A percentile compares a stretch with the other conserved stretches of the same genome.
These are phyloP conservation scores for Setomelanomma holmii DNA, from an alignment of 2,329 filamentous ascomycete genomes.

Conservation along the genomic window DNA sequence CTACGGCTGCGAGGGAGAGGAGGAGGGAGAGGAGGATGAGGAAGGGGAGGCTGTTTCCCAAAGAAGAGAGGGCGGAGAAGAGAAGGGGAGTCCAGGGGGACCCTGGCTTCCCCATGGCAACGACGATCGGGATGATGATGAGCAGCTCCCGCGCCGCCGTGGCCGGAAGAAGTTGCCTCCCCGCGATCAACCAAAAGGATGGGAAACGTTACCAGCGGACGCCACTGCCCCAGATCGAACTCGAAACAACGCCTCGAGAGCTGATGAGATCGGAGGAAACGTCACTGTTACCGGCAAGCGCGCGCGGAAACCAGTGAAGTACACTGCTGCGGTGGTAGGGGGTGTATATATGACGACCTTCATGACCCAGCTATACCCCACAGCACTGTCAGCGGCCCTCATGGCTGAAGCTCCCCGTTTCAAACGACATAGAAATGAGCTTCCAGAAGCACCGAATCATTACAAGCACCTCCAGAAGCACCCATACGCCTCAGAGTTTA, in stretches of 20 bases:
- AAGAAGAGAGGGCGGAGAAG: too few species aligned
- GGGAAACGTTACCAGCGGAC: neutral
- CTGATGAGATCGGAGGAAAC: neutral
- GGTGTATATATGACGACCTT: neutral
- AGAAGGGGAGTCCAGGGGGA: too few species aligned
- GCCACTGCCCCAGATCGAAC: neutral
- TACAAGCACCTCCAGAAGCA: constrained; percentile 4
- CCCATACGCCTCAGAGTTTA: neutral
- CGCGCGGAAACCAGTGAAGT: neutral
- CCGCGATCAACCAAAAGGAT: too few species aligned
- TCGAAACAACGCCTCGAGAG: neutral
- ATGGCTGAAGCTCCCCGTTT: neutral
- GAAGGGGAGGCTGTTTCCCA: too few species aligned
- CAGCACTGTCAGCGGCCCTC: too few species aligned
- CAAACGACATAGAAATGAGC: neutral
- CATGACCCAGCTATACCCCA: neutral
- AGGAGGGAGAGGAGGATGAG: too few species aligned
- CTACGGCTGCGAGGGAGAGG: too few species aligned
- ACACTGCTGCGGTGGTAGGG: too few species aligned
- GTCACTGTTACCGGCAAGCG: neutral
- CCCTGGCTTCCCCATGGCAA: too few species aligned
- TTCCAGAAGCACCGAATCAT: neutral
- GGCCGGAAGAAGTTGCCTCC: too few species aligned
- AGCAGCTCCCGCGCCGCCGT: too few species aligned
- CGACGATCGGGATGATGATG: too few species aligned